Conservation (phyloP, 2,329 filamentous ascomycete species). For the Fusarium lateritium region DNA sequence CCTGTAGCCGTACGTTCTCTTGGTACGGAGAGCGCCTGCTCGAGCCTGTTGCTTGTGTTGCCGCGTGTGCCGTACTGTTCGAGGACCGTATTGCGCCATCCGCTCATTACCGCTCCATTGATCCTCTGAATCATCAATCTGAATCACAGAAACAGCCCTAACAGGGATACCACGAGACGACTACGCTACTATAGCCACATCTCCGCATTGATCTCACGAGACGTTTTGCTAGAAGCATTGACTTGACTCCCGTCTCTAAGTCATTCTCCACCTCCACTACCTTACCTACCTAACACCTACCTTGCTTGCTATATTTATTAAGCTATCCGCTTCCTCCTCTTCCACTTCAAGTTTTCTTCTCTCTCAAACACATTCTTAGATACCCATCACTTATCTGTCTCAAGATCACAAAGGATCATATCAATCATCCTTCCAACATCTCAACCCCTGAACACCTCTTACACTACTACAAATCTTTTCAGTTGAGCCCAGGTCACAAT, state of each 20-base stretch:
- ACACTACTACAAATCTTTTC: constrained; percentile 3
- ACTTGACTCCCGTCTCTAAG: constrained; percentile 9
- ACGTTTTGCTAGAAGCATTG: constrained; percentile 32
- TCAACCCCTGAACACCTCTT: not conserved
- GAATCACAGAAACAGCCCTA: constrained; percentile 21
- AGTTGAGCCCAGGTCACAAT: constrained; percentile 57
- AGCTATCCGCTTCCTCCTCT: constrained; percentile 18
- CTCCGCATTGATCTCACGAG: constrained; percentile 37
- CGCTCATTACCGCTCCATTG: constrained; percentile 6
- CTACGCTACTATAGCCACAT: constrained; percentile 16
- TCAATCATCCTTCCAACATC: too few relatives aligned
- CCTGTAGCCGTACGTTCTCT: constrained; percentile 18
- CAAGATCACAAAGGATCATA: not conserved
- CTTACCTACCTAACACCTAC: not conserved
- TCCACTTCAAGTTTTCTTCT: not conserved
- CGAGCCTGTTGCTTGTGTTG: constrained; percentile 13
- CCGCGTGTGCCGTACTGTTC: constrained; percentile 21
- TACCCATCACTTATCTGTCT: constrained; percentile 3
- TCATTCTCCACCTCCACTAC: constrained; percentile 1
- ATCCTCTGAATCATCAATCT: constrained; percentile 23
- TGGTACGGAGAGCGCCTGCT: constrained; percentile 16
- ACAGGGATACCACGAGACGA: constrained; percentile 33
- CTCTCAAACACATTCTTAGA: constrained; percentile 10
- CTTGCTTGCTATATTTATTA: constrained; percentile 23
- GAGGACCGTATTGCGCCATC: constrained; percentile 16